phyloP scores from a whole-genome alignment of 805 yeast genomes.

The Teunomyces funiuensis region DNA sequence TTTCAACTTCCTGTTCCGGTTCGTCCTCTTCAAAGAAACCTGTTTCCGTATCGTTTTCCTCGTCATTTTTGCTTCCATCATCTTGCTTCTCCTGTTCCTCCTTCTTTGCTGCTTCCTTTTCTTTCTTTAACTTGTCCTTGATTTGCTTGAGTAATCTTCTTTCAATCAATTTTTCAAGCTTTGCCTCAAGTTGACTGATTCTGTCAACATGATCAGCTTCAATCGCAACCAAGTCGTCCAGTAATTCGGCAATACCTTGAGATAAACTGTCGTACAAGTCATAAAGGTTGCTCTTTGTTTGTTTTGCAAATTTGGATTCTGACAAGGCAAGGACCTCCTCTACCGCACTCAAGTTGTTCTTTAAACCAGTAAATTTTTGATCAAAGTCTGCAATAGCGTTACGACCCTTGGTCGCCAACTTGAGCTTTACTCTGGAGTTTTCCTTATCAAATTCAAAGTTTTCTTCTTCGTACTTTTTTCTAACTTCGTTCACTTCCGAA shows the following conservation, averaged over 20 bases:
- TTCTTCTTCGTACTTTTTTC: constrained; percentile 42
- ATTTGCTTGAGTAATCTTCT: constrained; percentile 34
- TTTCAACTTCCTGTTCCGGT: constrained; percentile 7
- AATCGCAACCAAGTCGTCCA: constrained; percentile 28
- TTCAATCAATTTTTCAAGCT: constrained; percentile 27
- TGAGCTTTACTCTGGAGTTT: constrained; percentile 41
- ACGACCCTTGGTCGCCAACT: constrained; percentile 11
- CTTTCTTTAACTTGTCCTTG: constrained; percentile 32
- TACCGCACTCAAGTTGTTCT: constrained; percentile 27
- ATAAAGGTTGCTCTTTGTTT: constrained; percentile 26
- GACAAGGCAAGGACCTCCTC: constrained; percentile 22
- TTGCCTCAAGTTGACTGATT: constrained; percentile 23
- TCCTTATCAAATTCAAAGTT: constrained; percentile 55
- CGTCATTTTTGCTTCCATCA: constrained; percentile 6
- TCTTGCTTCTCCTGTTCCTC: constrained; percentile 16
- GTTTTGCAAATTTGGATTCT: constrained; percentile 19
- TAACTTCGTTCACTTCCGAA: constrained; percentile 42
- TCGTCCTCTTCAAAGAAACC: constrained; percentile 6
- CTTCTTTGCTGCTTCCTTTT: constrained; percentile 19
- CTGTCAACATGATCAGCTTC: constrained; percentile 32
- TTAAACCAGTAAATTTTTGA: constrained; percentile 23
- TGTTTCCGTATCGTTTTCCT: constrained; percentile 7
- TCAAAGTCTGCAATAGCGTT: constrained; percentile 28
- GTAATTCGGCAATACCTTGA: constrained; percentile 27
- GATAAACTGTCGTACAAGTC: constrained; percentile 25